Evolutionary conservation across 2,329 filamentous ascomycete species (phyloP).

Genomic region (Penicillium corylophilum): DNA sequence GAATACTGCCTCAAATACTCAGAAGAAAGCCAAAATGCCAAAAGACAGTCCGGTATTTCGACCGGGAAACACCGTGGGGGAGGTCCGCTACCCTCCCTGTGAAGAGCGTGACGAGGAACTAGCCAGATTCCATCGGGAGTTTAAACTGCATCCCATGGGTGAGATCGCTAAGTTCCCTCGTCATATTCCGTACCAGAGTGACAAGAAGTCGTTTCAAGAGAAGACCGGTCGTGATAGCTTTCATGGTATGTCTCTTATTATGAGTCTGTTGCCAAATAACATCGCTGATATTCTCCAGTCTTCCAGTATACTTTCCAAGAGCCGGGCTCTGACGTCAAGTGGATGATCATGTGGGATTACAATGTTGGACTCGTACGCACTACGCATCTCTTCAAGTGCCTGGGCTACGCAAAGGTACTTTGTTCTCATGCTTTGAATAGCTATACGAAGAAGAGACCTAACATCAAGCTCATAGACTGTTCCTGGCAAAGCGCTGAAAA

Average conservation of each 20-base stretch:
- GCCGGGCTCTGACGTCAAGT: conserved; percentile 65
- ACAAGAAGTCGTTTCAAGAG: conserved; percentile 83
- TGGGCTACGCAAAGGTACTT: conserved; percentile 77
- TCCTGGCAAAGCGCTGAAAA: conserved; percentile 75
- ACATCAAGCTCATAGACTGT: conserved; percentile 62
- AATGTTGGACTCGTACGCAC: conserved; percentile 90
- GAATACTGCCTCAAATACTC: neutral
- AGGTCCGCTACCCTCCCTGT: conserved; percentile 71
- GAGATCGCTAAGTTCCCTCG: conserved; percentile 60
- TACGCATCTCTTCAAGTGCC: conserved; percentile 91
- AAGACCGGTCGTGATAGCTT: conserved; percentile 87
- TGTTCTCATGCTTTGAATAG: conserved; percentile 16
- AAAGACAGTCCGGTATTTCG: conserved; percentile 66
- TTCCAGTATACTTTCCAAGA: conserved; percentile 73
- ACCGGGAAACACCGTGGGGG: conserved; percentile 62
- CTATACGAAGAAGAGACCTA: neutral
- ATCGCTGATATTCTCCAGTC: conserved; percentile 20
- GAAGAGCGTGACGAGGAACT: conserved; percentile 64
- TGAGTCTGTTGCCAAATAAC: neutral
- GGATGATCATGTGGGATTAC: conserved; percentile 94
- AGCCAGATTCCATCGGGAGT: conserved; percentile 59
- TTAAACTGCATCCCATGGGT: conserved; percentile 65
- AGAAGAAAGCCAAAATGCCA: conserved; percentile 56
- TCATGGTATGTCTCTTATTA: conserved; percentile 61
- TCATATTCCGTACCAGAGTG: conserved; percentile 91